These are phyloP conservation scores for Moricandia arvensis DNA, from an alignment of 345 rosid genomes.

Conservation along the genomic window DNA sequence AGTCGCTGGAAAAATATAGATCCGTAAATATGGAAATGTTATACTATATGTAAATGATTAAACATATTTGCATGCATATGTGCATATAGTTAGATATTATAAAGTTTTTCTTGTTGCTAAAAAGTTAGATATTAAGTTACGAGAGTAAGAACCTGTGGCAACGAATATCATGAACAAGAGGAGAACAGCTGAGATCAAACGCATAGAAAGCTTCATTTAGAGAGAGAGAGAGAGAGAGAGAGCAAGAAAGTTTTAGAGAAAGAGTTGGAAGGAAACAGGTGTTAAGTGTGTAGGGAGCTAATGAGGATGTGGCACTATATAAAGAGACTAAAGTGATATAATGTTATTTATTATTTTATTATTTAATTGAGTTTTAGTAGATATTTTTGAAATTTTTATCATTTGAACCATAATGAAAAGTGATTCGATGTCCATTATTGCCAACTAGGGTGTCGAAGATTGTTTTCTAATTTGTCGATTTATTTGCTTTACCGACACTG, in stretches of 20 bases:
- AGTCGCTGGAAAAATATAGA: not conserved
- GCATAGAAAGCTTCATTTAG: constrained; percentile 36
- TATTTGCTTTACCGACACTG: constrained; percentile 22
- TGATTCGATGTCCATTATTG: constrained; percentile 4
- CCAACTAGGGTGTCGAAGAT: constrained; percentile 19
- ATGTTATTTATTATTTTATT: not conserved
- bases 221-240: not conserved
- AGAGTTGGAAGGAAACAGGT: not conserved
- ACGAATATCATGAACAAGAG: constrained; percentile 34
- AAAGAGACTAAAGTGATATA: constrained; percentile 10
- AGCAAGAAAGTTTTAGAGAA: not conserved
- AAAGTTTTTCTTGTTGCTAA: no score
- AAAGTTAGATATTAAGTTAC: not conserved
- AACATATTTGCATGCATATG: not conserved
- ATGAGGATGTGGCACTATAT: constrained; percentile 22
- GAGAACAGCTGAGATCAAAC: constrained; percentile 30
- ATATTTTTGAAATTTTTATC: constrained; percentile 10
- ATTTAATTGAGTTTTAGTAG: not conserved
- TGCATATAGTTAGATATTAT: not conserved
- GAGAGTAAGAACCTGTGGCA: constrained; percentile 33
- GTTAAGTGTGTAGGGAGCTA: not conserved
- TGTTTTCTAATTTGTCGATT: constrained; percentile 4
- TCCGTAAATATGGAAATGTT: not conserved
- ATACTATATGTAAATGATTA: not conserved
- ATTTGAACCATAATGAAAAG: not conserved